Conservation (phyloP, 2,329 filamentous ascomycete species). For the Microdochium bolleyi region DNA sequence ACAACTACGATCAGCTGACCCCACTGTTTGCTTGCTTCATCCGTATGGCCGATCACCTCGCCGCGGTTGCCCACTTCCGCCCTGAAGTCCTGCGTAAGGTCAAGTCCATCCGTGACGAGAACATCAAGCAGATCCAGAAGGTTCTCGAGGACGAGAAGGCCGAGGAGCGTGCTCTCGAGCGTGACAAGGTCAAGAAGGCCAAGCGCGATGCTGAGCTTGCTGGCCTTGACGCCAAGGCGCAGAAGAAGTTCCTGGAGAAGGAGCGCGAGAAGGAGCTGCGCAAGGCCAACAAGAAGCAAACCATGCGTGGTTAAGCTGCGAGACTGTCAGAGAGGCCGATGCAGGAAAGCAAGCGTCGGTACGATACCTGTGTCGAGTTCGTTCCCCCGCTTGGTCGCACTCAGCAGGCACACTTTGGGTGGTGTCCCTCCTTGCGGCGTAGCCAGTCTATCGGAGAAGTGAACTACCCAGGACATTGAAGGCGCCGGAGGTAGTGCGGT, state of each 20-base stretch:
- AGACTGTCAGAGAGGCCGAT: not conserved
- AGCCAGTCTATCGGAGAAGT: too few species aligned
- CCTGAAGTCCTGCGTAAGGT: conserved; percentile 85
- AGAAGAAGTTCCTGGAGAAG: conserved; percentile 78
- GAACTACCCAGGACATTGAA: too few species aligned
- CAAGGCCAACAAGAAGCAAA: conserved; percentile 46
- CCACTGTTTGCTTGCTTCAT: conserved; percentile 78
- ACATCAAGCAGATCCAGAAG: conserved; percentile 72
- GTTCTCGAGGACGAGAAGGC: conserved; percentile 71
- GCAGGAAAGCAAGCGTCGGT: not conserved
- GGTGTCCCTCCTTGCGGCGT: too few species aligned
- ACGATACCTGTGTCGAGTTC: not conserved
- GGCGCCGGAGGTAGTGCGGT: too few species aligned
- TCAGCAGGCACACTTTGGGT: too few species aligned
- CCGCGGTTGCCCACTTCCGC: conserved; percentile 72
- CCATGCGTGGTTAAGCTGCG: conserved; percentile 37
- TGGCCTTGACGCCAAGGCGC: conserved; percentile 69
- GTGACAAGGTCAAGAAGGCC: conserved; percentile 73
- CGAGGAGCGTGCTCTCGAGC: conserved; percentile 65
- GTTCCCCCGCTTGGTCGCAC: too few species aligned
- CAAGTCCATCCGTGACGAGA: conserved; percentile 69
- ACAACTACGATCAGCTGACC: conserved; percentile 57
- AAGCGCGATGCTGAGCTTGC: conserved; percentile 81
- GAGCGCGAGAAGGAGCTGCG: conserved; percentile 68
- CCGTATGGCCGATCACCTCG: conserved; percentile 76